Percentiles rank a stretch among this genome's conserved stretches.
Evolutionary conservation across 345 rosid genomes (phyloP).

Genomic region (Arabidopsis suecica): DNA sequence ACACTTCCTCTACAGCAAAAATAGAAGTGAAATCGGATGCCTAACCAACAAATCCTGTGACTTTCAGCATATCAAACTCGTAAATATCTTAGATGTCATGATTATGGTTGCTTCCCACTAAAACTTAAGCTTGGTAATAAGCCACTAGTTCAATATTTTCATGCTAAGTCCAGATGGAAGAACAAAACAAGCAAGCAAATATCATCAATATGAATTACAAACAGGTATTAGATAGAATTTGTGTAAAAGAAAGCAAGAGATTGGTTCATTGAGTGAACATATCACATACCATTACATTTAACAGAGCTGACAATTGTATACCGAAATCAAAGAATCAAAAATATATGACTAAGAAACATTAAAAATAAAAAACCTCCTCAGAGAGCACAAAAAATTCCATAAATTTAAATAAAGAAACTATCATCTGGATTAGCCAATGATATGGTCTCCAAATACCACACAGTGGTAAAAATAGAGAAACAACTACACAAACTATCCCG

Average conservation of each 20-base stretch:
- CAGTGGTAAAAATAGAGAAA: background rate
- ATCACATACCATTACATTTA: slow-evolving; percentile 2
- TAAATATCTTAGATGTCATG: background rate
- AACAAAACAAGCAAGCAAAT: slow-evolving; percentile 2
- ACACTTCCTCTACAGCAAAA: slow-evolving; percentile 16
- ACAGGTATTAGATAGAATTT: background rate
- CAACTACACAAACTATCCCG: background rate
- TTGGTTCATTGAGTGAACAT: slow-evolving; percentile 1
- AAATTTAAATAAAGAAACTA: background rate
- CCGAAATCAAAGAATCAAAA: slow-evolving; percentile 8
- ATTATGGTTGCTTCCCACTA: background rate
- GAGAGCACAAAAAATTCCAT: background rate
- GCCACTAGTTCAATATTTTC: slow-evolving; percentile 10
- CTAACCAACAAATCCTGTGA: slow-evolving; percentile 5
- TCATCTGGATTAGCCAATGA: background rate
- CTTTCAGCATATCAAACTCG: slow-evolving; percentile 19
- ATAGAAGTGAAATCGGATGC: slow-evolving; percentile 4
- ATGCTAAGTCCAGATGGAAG: background rate
- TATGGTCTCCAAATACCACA: background rate
- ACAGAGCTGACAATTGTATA: background rate
- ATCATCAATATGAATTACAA: slow-evolving; percentile 3
- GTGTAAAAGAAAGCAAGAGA: slow-evolving; percentile 25
- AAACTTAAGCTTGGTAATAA: background rate
- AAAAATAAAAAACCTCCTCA: background rate
- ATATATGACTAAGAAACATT: background rate